phyloP scores from a whole-genome alignment of 441 rosid species.

The Erodium texanum region DNA sequence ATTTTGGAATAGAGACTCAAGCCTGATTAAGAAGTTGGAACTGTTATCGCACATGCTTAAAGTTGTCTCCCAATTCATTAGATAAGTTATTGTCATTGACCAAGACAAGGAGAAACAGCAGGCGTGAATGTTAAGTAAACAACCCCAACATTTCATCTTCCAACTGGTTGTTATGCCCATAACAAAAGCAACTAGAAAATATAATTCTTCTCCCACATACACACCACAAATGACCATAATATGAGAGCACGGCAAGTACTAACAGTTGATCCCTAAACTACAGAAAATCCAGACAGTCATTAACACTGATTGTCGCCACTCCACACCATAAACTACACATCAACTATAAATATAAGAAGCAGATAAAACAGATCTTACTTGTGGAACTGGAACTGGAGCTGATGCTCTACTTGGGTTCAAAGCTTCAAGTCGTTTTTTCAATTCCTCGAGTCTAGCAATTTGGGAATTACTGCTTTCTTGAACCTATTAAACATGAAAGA shows the following conservation, averaged over 20 bases:
- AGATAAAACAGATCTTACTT: conserved; percentile 35
- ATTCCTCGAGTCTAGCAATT: conserved; percentile 74
- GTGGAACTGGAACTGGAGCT: conserved; percentile 28
- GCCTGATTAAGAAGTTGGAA: background rate
- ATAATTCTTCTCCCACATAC: background rate
- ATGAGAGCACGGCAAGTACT: background rate
- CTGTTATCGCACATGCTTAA: background rate
- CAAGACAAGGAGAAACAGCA: background rate
- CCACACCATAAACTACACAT: conserved; percentile 7
- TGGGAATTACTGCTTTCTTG: conserved; percentile 83
- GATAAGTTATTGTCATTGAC: background rate
- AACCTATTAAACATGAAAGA: conserved; percentile 36
- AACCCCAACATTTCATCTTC: background rate
- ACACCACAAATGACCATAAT: background rate
- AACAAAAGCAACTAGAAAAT: background rate
- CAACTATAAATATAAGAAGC: conserved; percentile 8
- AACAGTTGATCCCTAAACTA: conserved; percentile 1
- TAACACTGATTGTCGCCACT: background rate
- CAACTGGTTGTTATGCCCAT: background rate
- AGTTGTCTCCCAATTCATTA: background rate
- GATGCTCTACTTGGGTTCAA: conserved; percentile 65
- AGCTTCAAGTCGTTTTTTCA: conserved; percentile 75
- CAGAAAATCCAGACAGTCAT: background rate
- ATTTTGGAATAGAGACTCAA: background rate
- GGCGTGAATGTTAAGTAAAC: background rate